Evolutionary conservation across 345 rosid genomes (phyloP), one percentile per base, ranked within the genome.

Genomic region (Conringia planisiliqua): DNA sequence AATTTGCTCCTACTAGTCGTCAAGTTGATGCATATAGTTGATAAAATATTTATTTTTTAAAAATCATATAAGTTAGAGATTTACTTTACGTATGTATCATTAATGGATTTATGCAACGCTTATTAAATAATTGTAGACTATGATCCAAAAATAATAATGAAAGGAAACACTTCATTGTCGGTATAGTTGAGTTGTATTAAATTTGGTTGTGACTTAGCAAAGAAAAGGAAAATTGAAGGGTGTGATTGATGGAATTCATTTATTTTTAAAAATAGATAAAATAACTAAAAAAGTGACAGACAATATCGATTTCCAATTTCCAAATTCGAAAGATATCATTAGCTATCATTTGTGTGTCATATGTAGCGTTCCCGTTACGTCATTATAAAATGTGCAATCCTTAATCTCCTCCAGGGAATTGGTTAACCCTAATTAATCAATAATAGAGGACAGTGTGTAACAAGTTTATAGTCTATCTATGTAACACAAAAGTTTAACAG

Each of bases 121-220:
- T 56, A 11, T 27, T 74, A 17, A 27, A 58, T 58, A 58, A 58
- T 67, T 59, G 43, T 76, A 44, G 71, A 54, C 75, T 76, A 70
- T 44, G 66, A 66, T 76, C 75, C 80, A 76, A 76, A 70, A 35
- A 3, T 63, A 63, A 77, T 70, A 70, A 77, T 70, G 76, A 38
- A 64, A 48, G 46, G 67, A 56, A 63, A 46, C 36, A 48, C 61
- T 63, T 70, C 71, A 5, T 56, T 70, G 76, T 70, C 72, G 55
- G 80, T 70, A 62, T 64, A 64, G 80, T 77, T 77, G 71, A 69
- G 67, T 62, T 70, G 62, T 56, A 70, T 64, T 70, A 70, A 70
- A 44, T 63, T 56, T 76, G 75, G 72, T 57, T 57, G 72, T 0
- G 72, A 74, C 38, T 65, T 73, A 43, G 46, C 36, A 39, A 20